Percentiles rank a stretch among this genome's conserved stretches.
Evolutionary conservation across 2,329 filamentous ascomycete species (phyloP).

Genomic region (Purpureocillium lavendulum): DNA sequence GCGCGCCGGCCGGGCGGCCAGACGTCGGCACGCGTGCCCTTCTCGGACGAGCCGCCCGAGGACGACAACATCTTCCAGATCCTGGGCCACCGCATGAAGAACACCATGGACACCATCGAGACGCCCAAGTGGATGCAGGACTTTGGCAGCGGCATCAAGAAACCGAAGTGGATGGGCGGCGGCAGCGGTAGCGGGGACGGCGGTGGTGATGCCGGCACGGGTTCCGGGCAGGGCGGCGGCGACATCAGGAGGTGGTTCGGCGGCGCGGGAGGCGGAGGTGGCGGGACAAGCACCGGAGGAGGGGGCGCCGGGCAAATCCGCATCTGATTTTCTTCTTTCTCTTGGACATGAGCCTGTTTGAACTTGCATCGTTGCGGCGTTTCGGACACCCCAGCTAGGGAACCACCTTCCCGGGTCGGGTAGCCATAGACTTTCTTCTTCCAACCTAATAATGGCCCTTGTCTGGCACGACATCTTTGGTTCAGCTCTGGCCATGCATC

Average conservation of each 20-base stretch:
- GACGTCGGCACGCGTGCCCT: conserved; percentile 12
- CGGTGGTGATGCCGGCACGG: too few relatives aligned
- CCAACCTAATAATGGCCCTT: too few relatives aligned
- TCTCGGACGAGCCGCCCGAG: conserved; percentile 47
- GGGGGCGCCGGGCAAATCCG: conserved; percentile 9
- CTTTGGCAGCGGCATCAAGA: conserved; percentile 59
- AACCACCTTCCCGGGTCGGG: too few relatives aligned
- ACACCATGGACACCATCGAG: conserved; percentile 80
- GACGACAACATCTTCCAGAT: conserved; percentile 79
- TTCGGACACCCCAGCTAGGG: background rate
- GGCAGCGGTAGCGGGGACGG: conserved; percentile 31
- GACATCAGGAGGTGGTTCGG: conserved; percentile 53
- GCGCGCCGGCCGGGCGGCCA: conserved; percentile 18
- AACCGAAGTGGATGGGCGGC: conserved; percentile 73
- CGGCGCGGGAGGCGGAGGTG: conserved; percentile 27
- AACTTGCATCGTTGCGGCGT: conserved; percentile 1
- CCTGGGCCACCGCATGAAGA: conserved; percentile 77
- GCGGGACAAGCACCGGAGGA: background rate
- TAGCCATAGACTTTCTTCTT: too few relatives aligned
- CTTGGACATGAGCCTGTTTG: background rate
- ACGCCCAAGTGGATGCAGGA: conserved; percentile 77
- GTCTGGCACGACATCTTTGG: too few relatives aligned
- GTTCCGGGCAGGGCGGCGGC: conserved; percentile 18
- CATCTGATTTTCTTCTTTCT: conserved; percentile 6
- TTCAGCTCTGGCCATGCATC: too few relatives aligned